phyloP scores from a whole-genome alignment of 306 rosid species.

The Casuarina glauca region DNA sequence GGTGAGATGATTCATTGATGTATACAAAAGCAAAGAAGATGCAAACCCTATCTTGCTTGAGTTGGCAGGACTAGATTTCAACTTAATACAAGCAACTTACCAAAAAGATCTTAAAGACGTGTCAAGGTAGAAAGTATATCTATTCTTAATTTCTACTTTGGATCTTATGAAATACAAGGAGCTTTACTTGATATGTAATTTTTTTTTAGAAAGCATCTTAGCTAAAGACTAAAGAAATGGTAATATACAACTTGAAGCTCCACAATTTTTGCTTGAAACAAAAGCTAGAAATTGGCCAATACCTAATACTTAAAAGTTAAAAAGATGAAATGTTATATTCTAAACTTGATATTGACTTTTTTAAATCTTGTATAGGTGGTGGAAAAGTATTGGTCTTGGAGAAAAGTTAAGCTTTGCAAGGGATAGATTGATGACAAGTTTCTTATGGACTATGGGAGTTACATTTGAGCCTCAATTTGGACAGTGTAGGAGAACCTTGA shows the following conservation, averaged over 20 bases:
- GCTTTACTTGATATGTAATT: too few species aligned
- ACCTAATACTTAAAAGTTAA: too few species aligned
- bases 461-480: constrained; percentile 6
- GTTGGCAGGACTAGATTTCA: constrained; percentile 14
- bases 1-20: constrained; percentile 25
- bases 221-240: too few species aligned
- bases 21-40: not conserved
- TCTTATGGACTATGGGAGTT: constrained; percentile 2
- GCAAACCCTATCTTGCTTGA: constrained; percentile 6
- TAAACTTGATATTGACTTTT: not conserved
- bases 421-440: constrained; percentile 3
- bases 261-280: too few species aligned
- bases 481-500: not conserved
- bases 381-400: constrained; percentile 8
- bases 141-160: not conserved
- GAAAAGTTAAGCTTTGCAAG: constrained; percentile 18
- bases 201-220: too few species aligned
- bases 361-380: not conserved
- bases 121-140: not conserved
- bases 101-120: constrained; percentile 19
- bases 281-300: too few species aligned
- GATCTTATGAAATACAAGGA: not conserved
- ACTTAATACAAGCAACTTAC: not conserved
- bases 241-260: too few species aligned
- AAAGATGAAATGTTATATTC: not conserved